Percentiles rank a stretch among this genome's conserved stretches.
These are phyloP conservation scores for Paraphoma sp. DNA, from an alignment of 2,329 filamentous ascomycete genomes.

Conservation along the genomic window DNA sequence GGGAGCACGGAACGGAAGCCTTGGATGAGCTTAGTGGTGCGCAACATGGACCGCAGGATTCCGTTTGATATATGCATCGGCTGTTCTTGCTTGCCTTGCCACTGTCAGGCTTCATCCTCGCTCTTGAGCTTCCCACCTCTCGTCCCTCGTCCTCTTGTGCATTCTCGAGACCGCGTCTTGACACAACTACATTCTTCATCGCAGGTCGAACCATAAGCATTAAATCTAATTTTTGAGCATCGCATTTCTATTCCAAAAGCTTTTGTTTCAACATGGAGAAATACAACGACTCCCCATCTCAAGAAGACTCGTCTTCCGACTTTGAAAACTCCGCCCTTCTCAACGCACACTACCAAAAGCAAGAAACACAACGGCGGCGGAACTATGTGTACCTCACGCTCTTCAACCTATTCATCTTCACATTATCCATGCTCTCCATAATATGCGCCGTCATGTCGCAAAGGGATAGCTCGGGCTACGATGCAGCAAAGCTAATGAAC, in stretches of 20 bases:
- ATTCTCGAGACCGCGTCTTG: background rate
- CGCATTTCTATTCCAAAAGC: background rate
- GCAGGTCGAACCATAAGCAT: background rate
- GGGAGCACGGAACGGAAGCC: slow-evolving; percentile 9
- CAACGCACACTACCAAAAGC: slow-evolving; percentile 26
- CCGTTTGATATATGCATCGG: slow-evolving; percentile 14
- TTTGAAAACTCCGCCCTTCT: slow-evolving; percentile 40
- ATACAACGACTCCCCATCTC: slow-evolving; percentile 22
- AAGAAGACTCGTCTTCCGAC: slow-evolving; percentile 18
- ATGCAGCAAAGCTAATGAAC: slow-evolving; percentile 39
- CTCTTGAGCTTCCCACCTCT: slow-evolving; percentile 4
- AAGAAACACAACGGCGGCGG: slow-evolving; percentile 29
- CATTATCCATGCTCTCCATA: slow-evolving; percentile 37
- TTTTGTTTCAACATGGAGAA: slow-evolving; percentile 34
- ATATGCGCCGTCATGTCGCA: slow-evolving; percentile 42
- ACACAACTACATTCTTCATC: background rate
- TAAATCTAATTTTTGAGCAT: background rate
- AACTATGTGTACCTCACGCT: slow-evolving; percentile 38
- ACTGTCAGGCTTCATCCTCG: background rate
- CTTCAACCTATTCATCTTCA: slow-evolving; percentile 43
- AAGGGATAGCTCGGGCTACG: slow-evolving; percentile 27
- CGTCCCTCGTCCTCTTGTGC: background rate
- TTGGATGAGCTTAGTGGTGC: slow-evolving; percentile 1
- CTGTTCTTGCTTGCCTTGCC: background rate
- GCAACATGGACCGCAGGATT: slow-evolving; percentile 2